These are phyloP conservation scores for Quercus bicolor DNA, from an alignment of 306 rosid species.

Conservation along the genomic window DNA sequence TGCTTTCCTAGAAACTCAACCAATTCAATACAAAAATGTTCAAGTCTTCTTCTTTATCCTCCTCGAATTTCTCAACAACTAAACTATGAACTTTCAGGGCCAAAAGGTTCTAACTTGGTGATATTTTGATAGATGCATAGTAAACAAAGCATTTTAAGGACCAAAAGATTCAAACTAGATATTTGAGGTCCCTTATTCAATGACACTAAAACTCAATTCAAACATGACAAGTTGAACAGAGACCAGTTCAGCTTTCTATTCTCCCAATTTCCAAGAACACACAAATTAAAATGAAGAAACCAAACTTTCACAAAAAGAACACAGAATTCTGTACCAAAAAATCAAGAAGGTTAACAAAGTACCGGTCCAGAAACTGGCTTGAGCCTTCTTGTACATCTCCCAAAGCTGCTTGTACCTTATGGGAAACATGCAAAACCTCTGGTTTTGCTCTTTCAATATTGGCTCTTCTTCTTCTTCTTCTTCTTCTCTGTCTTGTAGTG, in stretches of 20 bases:
- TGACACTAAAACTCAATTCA: no score
- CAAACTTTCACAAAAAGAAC: not conserved
- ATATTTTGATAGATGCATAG: no score
- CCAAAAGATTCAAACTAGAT: no score
- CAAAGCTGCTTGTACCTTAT: slow-evolving; percentile 64
- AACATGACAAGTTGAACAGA: no score
- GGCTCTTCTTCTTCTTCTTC: slow-evolving; percentile 36
- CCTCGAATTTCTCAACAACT: not conserved
- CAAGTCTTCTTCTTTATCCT: not conserved
- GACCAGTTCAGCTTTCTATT: no score
- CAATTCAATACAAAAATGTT: not conserved
- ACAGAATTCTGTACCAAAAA: not conserved
- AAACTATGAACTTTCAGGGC: not conserved
- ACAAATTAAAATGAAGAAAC: not conserved
- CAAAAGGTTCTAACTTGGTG: not conserved
- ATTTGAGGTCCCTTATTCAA: no score
- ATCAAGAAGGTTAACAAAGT: slow-evolving; percentile 7
- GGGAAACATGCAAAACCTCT: slow-evolving; percentile 89
- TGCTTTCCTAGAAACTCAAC: not conserved
- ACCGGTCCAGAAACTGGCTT: slow-evolving; percentile 98
- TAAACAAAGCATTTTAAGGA: no score
- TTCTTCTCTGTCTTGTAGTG: not conserved
- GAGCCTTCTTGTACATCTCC: slow-evolving; percentile 95
- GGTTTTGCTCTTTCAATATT: slow-evolving; percentile 63
- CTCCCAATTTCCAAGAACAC: not conserved